Evolutionary conservation across 2,329 filamentous ascomycete genomes (phyloP).

Genomic region (Scorias spongiosa): DNA sequence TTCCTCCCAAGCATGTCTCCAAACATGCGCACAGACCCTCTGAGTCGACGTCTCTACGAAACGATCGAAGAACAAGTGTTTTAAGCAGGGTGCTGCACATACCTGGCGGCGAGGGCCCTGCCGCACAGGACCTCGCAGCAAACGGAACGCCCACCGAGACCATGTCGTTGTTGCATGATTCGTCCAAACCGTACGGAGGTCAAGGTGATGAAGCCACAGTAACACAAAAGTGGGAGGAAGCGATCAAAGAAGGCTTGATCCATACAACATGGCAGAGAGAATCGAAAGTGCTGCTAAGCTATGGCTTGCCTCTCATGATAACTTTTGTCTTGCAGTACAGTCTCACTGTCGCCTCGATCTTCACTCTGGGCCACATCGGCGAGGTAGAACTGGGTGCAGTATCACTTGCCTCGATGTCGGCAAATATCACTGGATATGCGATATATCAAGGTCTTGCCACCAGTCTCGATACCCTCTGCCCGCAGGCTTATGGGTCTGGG

Average conservation of each 20-base stretch:
- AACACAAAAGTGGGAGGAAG: constrained; percentile 67
- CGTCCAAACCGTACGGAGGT: constrained; percentile 27
- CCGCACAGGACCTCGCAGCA: neutral
- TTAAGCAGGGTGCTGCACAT: constrained; percentile 1
- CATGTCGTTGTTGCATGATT: constrained; percentile 8
- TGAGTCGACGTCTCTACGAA: neutral
- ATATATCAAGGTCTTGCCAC: constrained; percentile 54
- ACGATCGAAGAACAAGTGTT: neutral
- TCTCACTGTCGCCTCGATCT: constrained; percentile 30
- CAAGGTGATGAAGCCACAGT: constrained; percentile 38
- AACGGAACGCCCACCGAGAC: constrained; percentile 4
- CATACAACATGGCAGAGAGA: constrained; percentile 85
- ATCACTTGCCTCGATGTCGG: constrained; percentile 30
- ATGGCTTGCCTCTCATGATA: constrained; percentile 26
- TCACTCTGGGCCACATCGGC: constrained; percentile 31
- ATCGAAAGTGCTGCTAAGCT: constrained; percentile 53
- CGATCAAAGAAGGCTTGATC: constrained; percentile 64
- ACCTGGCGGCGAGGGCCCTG: constrained; percentile 2
- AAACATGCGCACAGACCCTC: constrained; percentile 19
- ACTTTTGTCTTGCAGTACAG: constrained; percentile 32
- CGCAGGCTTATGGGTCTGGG: constrained; percentile 84
- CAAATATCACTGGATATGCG: constrained; percentile 30
- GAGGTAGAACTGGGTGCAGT: constrained; percentile 31
- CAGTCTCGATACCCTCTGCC: constrained; percentile 76
- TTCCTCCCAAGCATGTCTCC: constrained; percentile 34